Evolutionary conservation across 1,284 basidiomycete species (phyloP).

Genomic region (Pisolithus thermaeus): DNA sequence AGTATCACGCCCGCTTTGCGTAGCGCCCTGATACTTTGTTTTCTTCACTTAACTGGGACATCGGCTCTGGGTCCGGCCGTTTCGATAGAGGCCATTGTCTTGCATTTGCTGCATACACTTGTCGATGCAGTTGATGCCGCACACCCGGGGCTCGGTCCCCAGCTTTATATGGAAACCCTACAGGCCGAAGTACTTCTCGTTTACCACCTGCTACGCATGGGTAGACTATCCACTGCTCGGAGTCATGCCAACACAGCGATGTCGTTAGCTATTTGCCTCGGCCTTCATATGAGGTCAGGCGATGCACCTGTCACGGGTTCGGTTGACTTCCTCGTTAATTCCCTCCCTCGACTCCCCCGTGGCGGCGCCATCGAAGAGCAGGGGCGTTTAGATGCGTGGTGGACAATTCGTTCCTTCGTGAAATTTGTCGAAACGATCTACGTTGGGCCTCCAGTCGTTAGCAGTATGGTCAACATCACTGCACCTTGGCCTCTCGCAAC

Average conservation of each 20-base stretch:
- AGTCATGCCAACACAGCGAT: slow-evolving; percentile 38
- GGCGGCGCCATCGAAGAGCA: slow-evolving; percentile 38
- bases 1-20: slow-evolving; percentile 29
- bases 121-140: slow-evolving; percentile 12
- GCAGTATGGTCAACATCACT: slow-evolving; percentile 30
- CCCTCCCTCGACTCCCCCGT: slow-evolving; percentile 25
- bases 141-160: slow-evolving; percentile 17
- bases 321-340: slow-evolving; percentile 9
- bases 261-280: slow-evolving; percentile 30
- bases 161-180: slow-evolving; percentile 36
- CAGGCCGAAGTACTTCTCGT: slow-evolving; percentile 44
- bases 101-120: slow-evolving; percentile 25
- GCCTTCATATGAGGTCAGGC: slow-evolving; percentile 27
- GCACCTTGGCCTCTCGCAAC: slow-evolving; percentile 37
- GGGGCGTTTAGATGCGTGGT: slow-evolving; percentile 44
- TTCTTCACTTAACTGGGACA: slow-evolving; percentile 24
- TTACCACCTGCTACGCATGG: slow-evolving; percentile 38
- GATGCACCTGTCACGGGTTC: background rate
- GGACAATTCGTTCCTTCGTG: slow-evolving; percentile 38
- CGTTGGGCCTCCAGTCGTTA: slow-evolving; percentile 28
- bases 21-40: slow-evolving; percentile 33
- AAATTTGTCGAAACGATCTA: slow-evolving; percentile 33
- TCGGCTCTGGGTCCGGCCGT: slow-evolving; percentile 13
- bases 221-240: slow-evolving; percentile 37
- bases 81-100: slow-evolving; percentile 13